Conservation (phyloP, 208 protist genomes). For the Acanthamoeba rhysodes region DNA sequence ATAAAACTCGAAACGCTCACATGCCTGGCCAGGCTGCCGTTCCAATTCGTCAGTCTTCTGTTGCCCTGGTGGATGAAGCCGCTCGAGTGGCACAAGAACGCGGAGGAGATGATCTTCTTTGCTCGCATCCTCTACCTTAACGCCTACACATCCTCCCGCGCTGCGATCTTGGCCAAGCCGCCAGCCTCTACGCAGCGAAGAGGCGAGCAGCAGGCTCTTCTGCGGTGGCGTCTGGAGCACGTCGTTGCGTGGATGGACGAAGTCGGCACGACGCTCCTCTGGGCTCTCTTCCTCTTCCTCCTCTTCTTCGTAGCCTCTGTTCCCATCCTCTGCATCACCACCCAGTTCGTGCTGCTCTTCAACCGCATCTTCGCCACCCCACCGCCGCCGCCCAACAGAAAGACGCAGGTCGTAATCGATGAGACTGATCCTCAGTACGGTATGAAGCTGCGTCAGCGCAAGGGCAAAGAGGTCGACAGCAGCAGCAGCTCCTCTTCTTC, state of each 20-base stretch:
- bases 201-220: background rate
- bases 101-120: background rate
- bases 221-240: background rate
- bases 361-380: slow-evolving; percentile 35
- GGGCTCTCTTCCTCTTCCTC: slow-evolving; percentile 33
- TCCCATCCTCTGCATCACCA: background rate
- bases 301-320: slow-evolving; percentile 29
- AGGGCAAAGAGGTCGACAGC: background rate
- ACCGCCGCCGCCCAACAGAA: background rate
- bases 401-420: slow-evolving; percentile 7
- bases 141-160: background rate
- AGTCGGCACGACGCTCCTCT: slow-evolving; percentile 12
- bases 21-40: background rate
- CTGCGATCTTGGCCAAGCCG: background rate
- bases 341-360: slow-evolving; percentile 33
- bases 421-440: slow-evolving; percentile 43
- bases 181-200: background rate
- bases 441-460: slow-evolving; percentile 41
- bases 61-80: slow-evolving; percentile 45
- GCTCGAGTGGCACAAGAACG: slow-evolving; percentile 44
- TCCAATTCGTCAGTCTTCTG: background rate
- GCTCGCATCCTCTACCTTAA: slow-evolving; percentile 18
- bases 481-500: background rate
- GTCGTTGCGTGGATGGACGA: slow-evolving; percentile 39
- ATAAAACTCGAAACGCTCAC: background rate